Base-by-base conservation (phyloP, 768 basidiomycete species). In the Solioccasus polychromus region DNA sequence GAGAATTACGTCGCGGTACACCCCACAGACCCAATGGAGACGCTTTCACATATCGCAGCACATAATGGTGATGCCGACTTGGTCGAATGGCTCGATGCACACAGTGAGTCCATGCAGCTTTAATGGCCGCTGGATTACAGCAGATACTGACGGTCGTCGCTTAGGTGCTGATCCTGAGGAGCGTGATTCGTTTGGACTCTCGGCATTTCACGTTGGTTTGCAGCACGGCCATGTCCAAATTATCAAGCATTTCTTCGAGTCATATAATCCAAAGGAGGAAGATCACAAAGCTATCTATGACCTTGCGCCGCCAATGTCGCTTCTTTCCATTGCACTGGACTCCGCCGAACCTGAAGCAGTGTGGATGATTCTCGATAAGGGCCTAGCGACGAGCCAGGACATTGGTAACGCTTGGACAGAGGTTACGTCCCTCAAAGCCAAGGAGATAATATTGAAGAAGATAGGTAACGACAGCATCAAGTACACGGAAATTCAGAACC, bases 161-260 rank as follows among this genome's bases (percentile, higher is more conserved):
- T 24, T 57, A 89, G 88, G 79, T 66, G 85, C 84, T 39, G 83
- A 88, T 51, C 71, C 78, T 17, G 86, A 88, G 49, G 88, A 89
- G 59, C 75, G 78, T 42, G 74, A 88, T 62, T 73, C 71, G 0
- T 52, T 69, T 39, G 76, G 76, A 19, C 68, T 75, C 39, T 85
- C 85, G 4, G 75, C 83, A 2, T 81, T 87, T 67, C 86, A 90
- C 62, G 53, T 80, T 41, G 83, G 84, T 9, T 59, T 89, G 8
- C 67, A 72, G 57, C 57, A 58, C 45, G 80, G 83, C 10, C 69
- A 80, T 52, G 55, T 79, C 24, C 51, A 72, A 11, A 71, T 87
- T 48, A 62, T 83, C 47, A 66, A 72, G 32, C 72, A 82, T 68
- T 80, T 88, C 70, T 70, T 89, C 55, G 70, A 85, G 42, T 66